Conservation (phyloP, 768 basidiomycete genomes). For the Lepiota brunneoincarnata region DNA sequence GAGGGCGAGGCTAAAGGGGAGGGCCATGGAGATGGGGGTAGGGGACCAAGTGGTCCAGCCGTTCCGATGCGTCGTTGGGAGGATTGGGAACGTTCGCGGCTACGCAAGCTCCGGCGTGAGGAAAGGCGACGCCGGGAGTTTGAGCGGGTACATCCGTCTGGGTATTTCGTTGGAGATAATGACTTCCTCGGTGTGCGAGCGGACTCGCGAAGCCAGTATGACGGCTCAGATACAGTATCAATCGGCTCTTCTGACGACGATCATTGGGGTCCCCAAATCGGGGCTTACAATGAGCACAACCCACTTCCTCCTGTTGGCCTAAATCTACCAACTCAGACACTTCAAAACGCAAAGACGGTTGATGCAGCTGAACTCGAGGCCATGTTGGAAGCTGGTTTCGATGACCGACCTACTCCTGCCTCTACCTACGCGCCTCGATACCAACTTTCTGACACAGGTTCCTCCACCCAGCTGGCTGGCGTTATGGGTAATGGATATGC, state of each 20-base stretch:
- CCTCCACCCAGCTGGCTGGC: conserved; percentile 39
- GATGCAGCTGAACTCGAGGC: conserved; percentile 81
- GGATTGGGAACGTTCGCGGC: conserved; percentile 95
- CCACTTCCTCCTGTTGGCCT: conserved; percentile 86
- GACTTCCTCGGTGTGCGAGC: conserved; percentile 55
- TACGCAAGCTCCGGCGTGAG: conserved; percentile 88
- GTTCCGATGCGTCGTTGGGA: conserved; percentile 99
- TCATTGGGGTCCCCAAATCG: conserved; percentile 94
- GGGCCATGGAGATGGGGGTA: conserved; percentile 70
- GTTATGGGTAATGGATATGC: conserved; percentile 52
- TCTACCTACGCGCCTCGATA: conserved; percentile 51
- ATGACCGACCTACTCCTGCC: conserved; percentile 58
- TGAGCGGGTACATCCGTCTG: conserved; percentile 71
- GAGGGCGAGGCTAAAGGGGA: conserved; percentile 84
- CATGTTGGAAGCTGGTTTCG: conserved; percentile 90
- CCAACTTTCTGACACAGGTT: conserved; percentile 55
- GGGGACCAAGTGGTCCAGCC: conserved; percentile 46
- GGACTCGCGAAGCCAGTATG: conserved; percentile 62
- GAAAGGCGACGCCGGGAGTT: conserved; percentile 79
- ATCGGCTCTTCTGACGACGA: conserved; percentile 89
- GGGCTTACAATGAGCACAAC: conserved; percentile 89
- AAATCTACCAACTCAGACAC: conserved; percentile 35
- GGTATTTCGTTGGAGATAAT: conserved; percentile 60
- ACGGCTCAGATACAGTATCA: conserved; percentile 79
- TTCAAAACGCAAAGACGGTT: conserved; percentile 47